Evolutionary conservation across 768 basidiomycete species (phyloP), one percentile per base, ranked within the genome.

Genomic region (Exsudoporus frostii): DNA sequence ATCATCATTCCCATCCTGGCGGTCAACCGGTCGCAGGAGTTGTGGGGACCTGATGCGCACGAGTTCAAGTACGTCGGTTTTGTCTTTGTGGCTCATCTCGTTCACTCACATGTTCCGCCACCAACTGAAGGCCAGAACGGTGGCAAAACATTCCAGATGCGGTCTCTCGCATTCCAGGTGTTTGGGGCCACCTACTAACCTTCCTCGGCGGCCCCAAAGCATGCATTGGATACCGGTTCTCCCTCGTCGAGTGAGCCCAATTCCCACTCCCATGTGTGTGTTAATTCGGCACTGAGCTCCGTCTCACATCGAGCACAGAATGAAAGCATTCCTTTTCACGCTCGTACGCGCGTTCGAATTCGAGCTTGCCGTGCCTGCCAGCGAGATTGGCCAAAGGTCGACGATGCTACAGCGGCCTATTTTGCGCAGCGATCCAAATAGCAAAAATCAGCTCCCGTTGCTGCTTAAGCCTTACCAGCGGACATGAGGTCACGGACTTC

Each of bases 171-270:
- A 71, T 87, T 27, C 86, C 86, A 14, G 82, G 85, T 1, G 75
- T 87, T 0, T 86, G 79, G 78, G 74, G 79, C 5, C 77, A 84
- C 59, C 64, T 81, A 48, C 62, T 86, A 33, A 76, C 80, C 0
- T 89, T 89, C 75, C 62, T 85, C 3, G 83, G 82, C 24, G 86
- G 86, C 2, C 80, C 82, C n/a, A 75, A 77, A 29, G 76, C 84
- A 7, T 89, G 86, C 58, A 87, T 88, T 36, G 85, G 85, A 1
- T 88, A 82, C 63, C 77, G 81, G 10, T 86, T 88, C 61, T 74
- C 86, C 24, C 64, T 86, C 20, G 68, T 79, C 19, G 83, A 84
- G 80, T 83, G 55, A 44, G 80, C 74, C 33, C 6, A 9, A 22
- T n/a, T 29, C 20, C 34, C 20, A 5, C 11, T n/a, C 15, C 17